A percentile compares a stretch with the other conserved stretches of the same genome.
Evolutionary conservation across 1,284 basidiomycete genomes (phyloP).

Genomic region (Coniophora puteana): DNA sequence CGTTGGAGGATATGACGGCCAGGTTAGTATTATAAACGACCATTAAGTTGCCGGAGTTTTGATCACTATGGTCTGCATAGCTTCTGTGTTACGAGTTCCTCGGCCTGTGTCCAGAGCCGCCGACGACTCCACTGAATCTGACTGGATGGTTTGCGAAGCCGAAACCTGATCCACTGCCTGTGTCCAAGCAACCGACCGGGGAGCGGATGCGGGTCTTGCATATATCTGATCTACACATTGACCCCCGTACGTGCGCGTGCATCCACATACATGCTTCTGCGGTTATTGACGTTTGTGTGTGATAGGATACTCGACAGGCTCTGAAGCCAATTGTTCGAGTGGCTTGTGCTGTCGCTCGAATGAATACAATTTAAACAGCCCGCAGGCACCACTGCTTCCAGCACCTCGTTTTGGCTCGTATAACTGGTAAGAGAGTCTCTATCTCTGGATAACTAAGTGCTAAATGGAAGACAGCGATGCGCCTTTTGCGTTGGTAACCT

Average conservation of each 20-base stretch:
- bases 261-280: not conserved
- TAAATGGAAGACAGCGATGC: slow-evolving; percentile 48
- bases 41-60: slow-evolving; percentile 15
- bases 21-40: slow-evolving; percentile 33
- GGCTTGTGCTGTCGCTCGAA: slow-evolving; percentile 66
- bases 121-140: slow-evolving; percentile 46
- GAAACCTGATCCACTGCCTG: slow-evolving; percentile 61
- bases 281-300: slow-evolving; percentile 5
- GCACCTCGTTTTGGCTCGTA: slow-evolving; percentile 68
- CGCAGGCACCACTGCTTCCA: slow-evolving; percentile 44
- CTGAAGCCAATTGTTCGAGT: slow-evolving; percentile 69
- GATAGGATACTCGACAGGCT: slow-evolving; percentile 61
- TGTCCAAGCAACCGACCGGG: slow-evolving; percentile 52
- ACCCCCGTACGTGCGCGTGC: slow-evolving; percentile 48
- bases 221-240: slow-evolving; percentile 74
- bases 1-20: slow-evolving; percentile 64
- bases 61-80: slow-evolving; percentile 22
- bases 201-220: slow-evolving; percentile 70
- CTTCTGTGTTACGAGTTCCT: slow-evolving; percentile 49
- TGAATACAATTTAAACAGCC: slow-evolving; percentile 45
- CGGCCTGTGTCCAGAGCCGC: slow-evolving; percentile 45
- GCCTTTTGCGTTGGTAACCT: slow-evolving; percentile 55
- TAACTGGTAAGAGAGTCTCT: slow-evolving; percentile 37
- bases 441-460: not conserved
- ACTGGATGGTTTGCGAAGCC: slow-evolving; percentile 58